Evolutionary conservation across 2,329 filamentous ascomycete genomes (phyloP).

Genomic region (Penicillium sumatraense): DNA sequence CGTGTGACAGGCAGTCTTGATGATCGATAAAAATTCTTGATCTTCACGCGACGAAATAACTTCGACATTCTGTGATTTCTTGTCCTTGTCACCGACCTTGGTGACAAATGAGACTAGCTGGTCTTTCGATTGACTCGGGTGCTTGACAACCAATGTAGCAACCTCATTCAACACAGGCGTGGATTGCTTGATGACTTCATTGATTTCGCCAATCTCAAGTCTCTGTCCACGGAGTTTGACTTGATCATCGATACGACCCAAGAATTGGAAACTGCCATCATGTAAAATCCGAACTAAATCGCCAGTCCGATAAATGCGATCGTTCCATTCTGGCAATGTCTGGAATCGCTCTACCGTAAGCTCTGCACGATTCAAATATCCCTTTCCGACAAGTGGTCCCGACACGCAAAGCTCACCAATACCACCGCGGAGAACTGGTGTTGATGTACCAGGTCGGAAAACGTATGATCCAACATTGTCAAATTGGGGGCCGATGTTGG

Average conservation of each 20-base stretch:
- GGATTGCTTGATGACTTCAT: slow-evolving; percentile 73
- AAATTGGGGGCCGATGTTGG: slow-evolving; percentile 87
- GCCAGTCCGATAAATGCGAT: slow-evolving; percentile 82
- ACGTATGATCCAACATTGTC: slow-evolving; percentile 86
- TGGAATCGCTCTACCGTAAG: slow-evolving; percentile 80
- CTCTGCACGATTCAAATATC: slow-evolving; percentile 81
- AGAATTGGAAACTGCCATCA: slow-evolving; percentile 82
- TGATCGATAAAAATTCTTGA: slow-evolving; percentile 49
- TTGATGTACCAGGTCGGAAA: slow-evolving; percentile 68
- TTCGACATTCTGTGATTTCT: slow-evolving; percentile 21
- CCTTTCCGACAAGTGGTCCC: slow-evolving; percentile 84
- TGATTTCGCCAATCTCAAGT: slow-evolving; percentile 89
- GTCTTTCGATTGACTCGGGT: slow-evolving; percentile 74
- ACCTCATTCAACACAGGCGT: slow-evolving; percentile 67
- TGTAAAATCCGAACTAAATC: slow-evolving; percentile 82
- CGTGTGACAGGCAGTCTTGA: slow-evolving; percentile 67
- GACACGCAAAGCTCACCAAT: slow-evolving; percentile 89
- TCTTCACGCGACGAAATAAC: slow-evolving; percentile 46
- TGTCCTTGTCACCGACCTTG: slow-evolving; percentile 12
- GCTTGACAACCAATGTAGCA: slow-evolving; percentile 75
- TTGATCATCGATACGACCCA: slow-evolving; percentile 87
- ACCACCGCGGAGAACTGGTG: slow-evolving; percentile 75
- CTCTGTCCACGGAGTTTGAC: slow-evolving; percentile 89
- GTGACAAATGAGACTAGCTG: slow-evolving; percentile 77
- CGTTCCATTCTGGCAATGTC: slow-evolving; percentile 58